Conservation (phyloP, 805 yeast species). For the Metschnikowia rubicola region DNA sequence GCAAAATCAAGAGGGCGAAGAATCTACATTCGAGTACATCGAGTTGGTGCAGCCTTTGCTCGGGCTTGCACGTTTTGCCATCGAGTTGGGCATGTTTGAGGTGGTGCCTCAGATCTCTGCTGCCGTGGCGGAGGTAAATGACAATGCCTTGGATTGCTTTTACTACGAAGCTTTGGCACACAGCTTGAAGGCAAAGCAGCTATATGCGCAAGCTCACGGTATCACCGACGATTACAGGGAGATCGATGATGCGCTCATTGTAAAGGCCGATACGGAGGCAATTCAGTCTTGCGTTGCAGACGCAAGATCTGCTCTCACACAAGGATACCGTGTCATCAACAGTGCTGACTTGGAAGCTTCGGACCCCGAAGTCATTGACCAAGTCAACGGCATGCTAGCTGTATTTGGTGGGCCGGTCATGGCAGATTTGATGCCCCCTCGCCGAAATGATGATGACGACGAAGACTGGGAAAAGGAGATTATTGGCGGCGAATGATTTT, state of each 20-base stretch:
- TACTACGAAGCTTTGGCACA: constrained; percentile 82
- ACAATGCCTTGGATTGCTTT: constrained; percentile 74
- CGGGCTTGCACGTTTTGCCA: constrained; percentile 67
- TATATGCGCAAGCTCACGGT: constrained; percentile 27
- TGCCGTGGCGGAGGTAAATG: constrained; percentile 73
- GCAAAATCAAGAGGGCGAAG: constrained; percentile 28
- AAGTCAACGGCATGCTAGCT: constrained; percentile 47
- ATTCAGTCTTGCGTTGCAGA: constrained; percentile 32
- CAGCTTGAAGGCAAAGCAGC: constrained; percentile 40
- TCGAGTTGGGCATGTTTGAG: constrained; percentile 75
- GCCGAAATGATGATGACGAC: constrained; percentile 23
- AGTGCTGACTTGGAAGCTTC: constrained; percentile 39
- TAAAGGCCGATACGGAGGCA: constrained; percentile 24
- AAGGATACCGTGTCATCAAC: constrained; percentile 42
- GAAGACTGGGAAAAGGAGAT: constrained; percentile 56
- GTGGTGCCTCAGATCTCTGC: constrained; percentile 61
- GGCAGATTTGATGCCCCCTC: constrained; percentile 41
- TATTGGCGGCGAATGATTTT: constrained; percentile 26
- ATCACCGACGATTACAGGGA: constrained; percentile 41
- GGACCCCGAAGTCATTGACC: constrained; percentile 57
- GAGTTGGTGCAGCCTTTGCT: constrained; percentile 72
- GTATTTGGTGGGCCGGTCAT: constrained; percentile 61
- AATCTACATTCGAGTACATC: constrained; percentile 48
- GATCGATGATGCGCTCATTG: constrained; percentile 22
- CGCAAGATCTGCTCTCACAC: constrained; percentile 42